Base-by-base conservation (phyloP, 805 yeast genomes). In the Yarrowia sp. region DNA sequence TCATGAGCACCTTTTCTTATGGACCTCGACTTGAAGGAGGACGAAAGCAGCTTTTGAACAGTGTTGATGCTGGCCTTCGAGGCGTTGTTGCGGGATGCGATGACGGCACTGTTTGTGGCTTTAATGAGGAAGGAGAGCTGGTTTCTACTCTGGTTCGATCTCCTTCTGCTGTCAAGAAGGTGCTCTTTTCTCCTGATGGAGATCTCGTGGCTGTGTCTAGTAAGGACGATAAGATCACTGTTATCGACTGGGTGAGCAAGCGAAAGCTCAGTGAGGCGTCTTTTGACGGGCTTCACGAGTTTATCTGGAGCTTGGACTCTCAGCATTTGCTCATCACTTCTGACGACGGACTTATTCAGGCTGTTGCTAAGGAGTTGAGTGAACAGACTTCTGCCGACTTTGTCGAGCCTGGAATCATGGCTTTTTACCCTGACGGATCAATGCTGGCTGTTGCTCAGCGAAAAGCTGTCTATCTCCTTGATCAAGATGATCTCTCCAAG, bases 381-480 rank as follows among this genome's bases (percentile, higher is more conserved):
- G 22, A 36, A 1, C 8, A 13, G 14, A 22, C 18, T 2, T 9
- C 9, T 1, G 28, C 38, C 10, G 47, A 39, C 1, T 28, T 28
- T 6, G n/a, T 4, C 4, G 15, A 8, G 1, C 47, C 47, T 18
- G 47, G 43, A n/a, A 11, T 15, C 15, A 41, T 85, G 1, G 83
- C 82, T 41, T 91, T 96, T 96, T 83, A 85, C 65, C 83, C 88
- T 1, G 79, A 81, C 63, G 96, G 96, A 15, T 83, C 83, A 63
- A 74, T 78, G n/a, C 78, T 91, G 55, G 90, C 92, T 1, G 71
- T 90, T 17, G 92, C 96, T 1, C 70, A 71, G 36, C 74, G 72
- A 14, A 65, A 76, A 17, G 72, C 71, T 2, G 67, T 77, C 3
- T 68, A 71, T 42, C 65, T 73, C 18, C 51, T 71, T 4, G 68